Percentiles rank a stretch among this genome's conserved stretches.
These are phyloP conservation scores for Mycoemilia scoparia DNA, from an alignment of 192 early-diverging fungal species.

Conservation along the genomic window DNA sequence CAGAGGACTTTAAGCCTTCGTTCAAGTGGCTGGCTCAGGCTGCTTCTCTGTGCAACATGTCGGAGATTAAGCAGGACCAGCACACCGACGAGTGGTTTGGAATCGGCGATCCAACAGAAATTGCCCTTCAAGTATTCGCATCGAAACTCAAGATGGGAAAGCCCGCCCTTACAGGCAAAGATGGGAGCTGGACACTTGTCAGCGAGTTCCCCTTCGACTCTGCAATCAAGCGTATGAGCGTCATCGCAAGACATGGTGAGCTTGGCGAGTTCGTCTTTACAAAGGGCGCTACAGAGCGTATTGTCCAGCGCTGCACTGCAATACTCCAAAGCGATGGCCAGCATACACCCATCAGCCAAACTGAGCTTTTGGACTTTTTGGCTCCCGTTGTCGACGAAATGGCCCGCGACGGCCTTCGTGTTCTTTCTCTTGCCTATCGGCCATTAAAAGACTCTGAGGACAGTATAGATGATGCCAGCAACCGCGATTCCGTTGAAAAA, in stretches of 20 bases:
- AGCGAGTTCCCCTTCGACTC: slow-evolving; percentile 60
- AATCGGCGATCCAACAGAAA: slow-evolving; percentile 84
- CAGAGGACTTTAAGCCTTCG: slow-evolving; percentile 22
- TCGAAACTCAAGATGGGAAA: slow-evolving; percentile 62
- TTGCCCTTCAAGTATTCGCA: slow-evolving; percentile 74
- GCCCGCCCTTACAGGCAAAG: slow-evolving; percentile 30
- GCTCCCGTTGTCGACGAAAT: slow-evolving; percentile 47
- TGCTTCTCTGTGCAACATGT: slow-evolving; percentile 72
- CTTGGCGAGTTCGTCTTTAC: slow-evolving; percentile 38
- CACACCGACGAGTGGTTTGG: slow-evolving; percentile 46
- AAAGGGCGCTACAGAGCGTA: slow-evolving; percentile 87
- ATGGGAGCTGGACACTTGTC: slow-evolving; percentile 29
- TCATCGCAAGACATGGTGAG: slow-evolving; percentile 33
- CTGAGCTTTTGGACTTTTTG: slow-evolving; percentile 28
- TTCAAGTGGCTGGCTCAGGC: slow-evolving; percentile 33
- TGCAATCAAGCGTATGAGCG: slow-evolving; percentile 78
- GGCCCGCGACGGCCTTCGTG: slow-evolving; percentile 61
- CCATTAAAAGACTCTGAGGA: slow-evolving; percentile 20
- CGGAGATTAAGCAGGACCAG: slow-evolving; percentile 40
- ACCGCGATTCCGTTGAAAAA: slow-evolving; percentile 43
- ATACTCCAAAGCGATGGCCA: slow-evolving; percentile 27
- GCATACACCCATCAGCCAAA: slow-evolving; percentile 5
- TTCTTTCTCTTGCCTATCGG: slow-evolving; percentile 64
- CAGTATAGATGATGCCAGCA: slow-evolving; percentile 14
- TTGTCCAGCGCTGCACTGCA: slow-evolving; percentile 49